These are phyloP conservation scores for Oryza coarctata DNA, from an alignment of 176 grass and related monocot genomes.

Conservation along the genomic window DNA sequence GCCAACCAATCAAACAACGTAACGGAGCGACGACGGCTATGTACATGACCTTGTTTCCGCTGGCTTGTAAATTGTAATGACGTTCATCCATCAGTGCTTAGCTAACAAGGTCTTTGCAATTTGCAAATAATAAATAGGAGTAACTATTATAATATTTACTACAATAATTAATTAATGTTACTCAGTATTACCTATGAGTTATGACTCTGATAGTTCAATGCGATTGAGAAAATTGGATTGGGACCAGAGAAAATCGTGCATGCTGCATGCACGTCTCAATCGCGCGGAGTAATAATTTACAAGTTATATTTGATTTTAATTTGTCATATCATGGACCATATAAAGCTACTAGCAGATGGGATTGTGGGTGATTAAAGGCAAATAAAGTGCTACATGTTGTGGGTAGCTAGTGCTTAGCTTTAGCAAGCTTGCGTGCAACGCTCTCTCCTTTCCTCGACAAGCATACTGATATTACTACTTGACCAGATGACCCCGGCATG, in stretches of 20 bases:
- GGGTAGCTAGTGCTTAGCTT: neutral
- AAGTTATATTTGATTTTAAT: neutral
- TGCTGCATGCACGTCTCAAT: conserved; percentile 17
- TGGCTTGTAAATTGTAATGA: too few relatives aligned
- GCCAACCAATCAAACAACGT: too few relatives aligned
- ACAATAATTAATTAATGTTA: neutral
- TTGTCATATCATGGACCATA: conserved; percentile 16
- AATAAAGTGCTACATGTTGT: neutral
- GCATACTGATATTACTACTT: neutral
- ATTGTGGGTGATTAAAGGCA: neutral
- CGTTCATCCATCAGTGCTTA: too few relatives aligned
- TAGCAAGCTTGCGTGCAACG: conserved; percentile 9
- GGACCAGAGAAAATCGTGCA: neutral
- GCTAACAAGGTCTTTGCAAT: too few relatives aligned
- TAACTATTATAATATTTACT: too few relatives aligned
- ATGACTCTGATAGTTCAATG: neutral
- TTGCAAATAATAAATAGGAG: too few relatives aligned
- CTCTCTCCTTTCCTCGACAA: neutral
- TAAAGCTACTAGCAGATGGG: neutral
- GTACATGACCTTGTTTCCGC: too few relatives aligned
- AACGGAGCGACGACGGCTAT: too few relatives aligned
- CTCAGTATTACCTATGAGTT: neutral
- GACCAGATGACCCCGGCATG: neutral
- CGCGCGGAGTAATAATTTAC: neutral
- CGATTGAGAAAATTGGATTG: conserved; percentile 12